phyloP scores from a whole-genome alignment of 148 eudicot genomes.

The Euryodendron excelsum region DNA sequence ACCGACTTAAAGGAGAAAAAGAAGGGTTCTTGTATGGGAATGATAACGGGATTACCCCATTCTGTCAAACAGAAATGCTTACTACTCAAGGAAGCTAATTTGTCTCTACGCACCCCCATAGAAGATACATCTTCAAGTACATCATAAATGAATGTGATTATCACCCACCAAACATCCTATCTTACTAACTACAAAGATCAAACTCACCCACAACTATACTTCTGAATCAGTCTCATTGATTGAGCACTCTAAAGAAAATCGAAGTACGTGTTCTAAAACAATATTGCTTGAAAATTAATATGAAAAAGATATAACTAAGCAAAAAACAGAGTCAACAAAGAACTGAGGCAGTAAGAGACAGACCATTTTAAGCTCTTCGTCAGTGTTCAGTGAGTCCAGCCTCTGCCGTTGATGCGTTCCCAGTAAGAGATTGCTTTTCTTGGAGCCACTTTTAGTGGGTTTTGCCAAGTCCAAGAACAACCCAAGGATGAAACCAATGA shows the following conservation, averaged over 20 bases:
- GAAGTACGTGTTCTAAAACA: no score
- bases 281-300: no score
- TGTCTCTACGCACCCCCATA: background rate
- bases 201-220: background rate
- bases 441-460: constrained; percentile 32
- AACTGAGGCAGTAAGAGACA: background rate
- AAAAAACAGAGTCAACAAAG: background rate
- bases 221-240: background rate
- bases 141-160: background rate
- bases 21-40: background rate
- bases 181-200: background rate
- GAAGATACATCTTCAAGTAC: background rate
- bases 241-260: no score
- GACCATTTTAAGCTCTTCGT: constrained; percentile 89
- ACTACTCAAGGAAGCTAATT: background rate
- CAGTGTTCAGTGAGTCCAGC: constrained; percentile 21
- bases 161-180: background rate
- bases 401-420: constrained; percentile 26
- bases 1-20: background rate
- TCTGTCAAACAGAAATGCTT: background rate
- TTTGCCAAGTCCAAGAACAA: constrained; percentile 67
- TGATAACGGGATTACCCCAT: background rate
- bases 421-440: constrained; percentile 24
- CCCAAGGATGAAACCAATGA: constrained; percentile 82
- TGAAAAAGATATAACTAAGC: no score